These are phyloP conservation scores for Paramecium octaurelia DNA, from an alignment of 73 alveolate species.

Conservation along the genomic window DNA sequence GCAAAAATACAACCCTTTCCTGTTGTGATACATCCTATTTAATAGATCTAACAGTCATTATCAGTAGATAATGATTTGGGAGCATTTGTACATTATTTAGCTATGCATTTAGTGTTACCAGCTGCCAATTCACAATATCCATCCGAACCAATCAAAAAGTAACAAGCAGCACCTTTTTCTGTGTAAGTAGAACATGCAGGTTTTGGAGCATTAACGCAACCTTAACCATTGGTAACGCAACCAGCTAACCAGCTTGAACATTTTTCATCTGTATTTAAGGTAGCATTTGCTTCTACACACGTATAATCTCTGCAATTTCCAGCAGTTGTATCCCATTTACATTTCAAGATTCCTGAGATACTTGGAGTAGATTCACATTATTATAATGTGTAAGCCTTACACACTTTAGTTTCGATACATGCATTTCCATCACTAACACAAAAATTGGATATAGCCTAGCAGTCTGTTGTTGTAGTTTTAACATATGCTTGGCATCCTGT, in stretches of 20 bases:
- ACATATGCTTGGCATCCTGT: not conserved
- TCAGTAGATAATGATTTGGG: not conserved
- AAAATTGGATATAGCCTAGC: not conserved
- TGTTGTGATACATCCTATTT: not conserved
- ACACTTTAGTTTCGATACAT: not conserved
- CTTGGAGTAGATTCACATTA: not conserved
- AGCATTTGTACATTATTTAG: not conserved
- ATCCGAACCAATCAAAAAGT: not conserved
- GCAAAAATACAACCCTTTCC: constrained; percentile 26
- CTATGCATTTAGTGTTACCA: not conserved
- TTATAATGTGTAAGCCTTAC: not conserved
- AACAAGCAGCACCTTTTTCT: not conserved
- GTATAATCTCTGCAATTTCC: not conserved
- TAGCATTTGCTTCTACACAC: not conserved
- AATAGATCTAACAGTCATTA: not conserved
- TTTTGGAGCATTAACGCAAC: not conserved
- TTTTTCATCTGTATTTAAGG: not conserved
- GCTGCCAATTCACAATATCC: constrained; percentile 14
- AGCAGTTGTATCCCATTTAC: not conserved
- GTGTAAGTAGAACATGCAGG: constrained; percentile 18
- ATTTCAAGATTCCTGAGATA: not conserved
- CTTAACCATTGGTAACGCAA: constrained; percentile 6
- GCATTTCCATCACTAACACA: not conserved
- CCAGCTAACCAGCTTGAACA: constrained; percentile 6
- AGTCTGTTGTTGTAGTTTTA: not conserved